phyloP scores from a whole-genome alignment of 495 filamentous ascomycete genomes.

The Bathelium albidoporum region DNA sequence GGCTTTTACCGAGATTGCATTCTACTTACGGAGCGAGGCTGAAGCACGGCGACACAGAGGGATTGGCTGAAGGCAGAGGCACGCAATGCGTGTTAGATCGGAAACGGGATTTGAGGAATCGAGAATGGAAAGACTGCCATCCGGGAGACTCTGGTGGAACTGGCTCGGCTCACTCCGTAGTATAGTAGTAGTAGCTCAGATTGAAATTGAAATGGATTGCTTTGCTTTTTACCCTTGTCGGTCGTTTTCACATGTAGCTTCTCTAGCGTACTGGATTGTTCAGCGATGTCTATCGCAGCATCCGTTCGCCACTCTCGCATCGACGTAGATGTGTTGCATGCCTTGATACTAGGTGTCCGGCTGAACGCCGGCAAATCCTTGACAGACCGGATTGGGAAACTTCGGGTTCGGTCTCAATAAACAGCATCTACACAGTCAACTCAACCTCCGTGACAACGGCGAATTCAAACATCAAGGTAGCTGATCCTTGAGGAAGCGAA shows the following conservation, averaged over 20 bases:
- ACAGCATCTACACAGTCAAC: too few relatives aligned
- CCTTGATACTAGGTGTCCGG: background rate
- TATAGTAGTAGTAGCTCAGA: background rate
- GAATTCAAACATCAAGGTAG: too few relatives aligned
- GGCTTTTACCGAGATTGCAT: slow-evolving; percentile 7
- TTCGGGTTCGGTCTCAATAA: background rate
- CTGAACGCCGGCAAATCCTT: background rate
- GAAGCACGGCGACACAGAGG: background rate
- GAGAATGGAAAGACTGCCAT: background rate
- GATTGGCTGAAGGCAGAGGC: background rate
- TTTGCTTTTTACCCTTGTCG: background rate
- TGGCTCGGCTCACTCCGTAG: background rate
- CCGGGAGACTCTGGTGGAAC: background rate
- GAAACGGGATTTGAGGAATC: background rate
- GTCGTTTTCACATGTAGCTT: too few relatives aligned
- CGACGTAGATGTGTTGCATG: too few relatives aligned
- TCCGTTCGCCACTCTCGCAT: too few relatives aligned
- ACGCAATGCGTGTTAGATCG: background rate
- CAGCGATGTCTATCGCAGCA: too few relatives aligned
- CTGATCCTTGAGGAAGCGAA: too few relatives aligned
- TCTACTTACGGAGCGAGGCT: slow-evolving; percentile 6
- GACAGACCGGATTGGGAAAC: background rate
- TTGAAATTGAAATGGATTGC: slow-evolving; percentile 4
- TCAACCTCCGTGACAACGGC: too few relatives aligned
- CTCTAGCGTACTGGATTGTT: too few relatives aligned